These are phyloP conservation scores for Phlegmacium glaucopus DNA, from an alignment of 768 basidiomycete genomes.

Conservation along the genomic window DNA sequence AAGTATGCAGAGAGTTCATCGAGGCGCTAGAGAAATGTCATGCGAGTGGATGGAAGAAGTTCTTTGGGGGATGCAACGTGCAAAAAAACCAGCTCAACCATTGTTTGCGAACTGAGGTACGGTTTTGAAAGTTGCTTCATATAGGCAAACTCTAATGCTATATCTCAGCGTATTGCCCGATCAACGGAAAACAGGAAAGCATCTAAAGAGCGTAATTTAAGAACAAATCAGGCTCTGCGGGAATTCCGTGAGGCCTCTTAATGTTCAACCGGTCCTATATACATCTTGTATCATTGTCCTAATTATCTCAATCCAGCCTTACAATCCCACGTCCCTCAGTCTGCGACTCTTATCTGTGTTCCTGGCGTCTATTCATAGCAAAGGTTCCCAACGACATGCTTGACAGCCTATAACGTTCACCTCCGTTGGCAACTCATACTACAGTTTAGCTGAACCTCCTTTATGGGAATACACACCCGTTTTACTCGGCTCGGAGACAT, in stretches of 20 bases:
- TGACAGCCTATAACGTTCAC: too few relatives aligned
- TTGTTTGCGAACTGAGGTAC: slow-evolving; percentile 71
- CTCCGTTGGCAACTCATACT: too few relatives aligned
- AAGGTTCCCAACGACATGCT: too few relatives aligned
- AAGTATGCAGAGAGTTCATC: slow-evolving; percentile 76
- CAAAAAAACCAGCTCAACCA: slow-evolving; percentile 65
- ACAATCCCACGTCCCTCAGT: neutral
- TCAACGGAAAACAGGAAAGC: slow-evolving; percentile 55
- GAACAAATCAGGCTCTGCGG: slow-evolving; percentile 56
- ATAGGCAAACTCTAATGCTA: slow-evolving; percentile 5
- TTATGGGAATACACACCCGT: neutral
- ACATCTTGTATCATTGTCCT: neutral
- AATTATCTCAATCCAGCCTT: neutral
- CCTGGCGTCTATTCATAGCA: neutral
- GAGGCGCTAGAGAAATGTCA: slow-evolving; percentile 75
- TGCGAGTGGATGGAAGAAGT: slow-evolving; percentile 54
- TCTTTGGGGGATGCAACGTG: slow-evolving; percentile 68
- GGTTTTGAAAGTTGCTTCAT: slow-evolving; percentile 9
- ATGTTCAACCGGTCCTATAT: slow-evolving; percentile 22
- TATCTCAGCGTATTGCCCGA: slow-evolving; percentile 52
- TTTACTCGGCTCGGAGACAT: neutral
- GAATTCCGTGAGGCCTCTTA: slow-evolving; percentile 49
- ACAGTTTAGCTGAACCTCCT: too few relatives aligned
- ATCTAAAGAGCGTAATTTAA: slow-evolving; percentile 54
- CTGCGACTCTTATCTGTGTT: neutral